phyloP scores from a whole-genome alignment of 257 asterid species.

The Parsonsia alboflavescens region DNA sequence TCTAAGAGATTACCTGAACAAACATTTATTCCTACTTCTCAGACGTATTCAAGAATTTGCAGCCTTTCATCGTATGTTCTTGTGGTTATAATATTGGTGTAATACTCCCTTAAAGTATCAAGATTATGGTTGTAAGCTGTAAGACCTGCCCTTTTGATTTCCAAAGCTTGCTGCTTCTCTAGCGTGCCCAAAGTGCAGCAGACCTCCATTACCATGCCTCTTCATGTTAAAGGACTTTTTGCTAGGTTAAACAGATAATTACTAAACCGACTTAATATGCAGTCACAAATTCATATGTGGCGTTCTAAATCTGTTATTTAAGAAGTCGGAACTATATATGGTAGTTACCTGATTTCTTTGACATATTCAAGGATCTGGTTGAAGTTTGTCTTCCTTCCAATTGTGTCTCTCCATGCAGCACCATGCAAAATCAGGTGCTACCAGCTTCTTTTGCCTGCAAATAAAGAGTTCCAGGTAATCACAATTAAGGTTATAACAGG shows the following conservation, averaged over 20 bases:
- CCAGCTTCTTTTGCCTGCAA: conserved; percentile 98
- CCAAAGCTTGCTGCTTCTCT: conserved; percentile 94
- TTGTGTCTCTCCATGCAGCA: conserved; percentile 98
- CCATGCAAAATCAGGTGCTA: conserved; percentile 98
- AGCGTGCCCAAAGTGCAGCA: conserved; percentile 97
- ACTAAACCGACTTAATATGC: neutral
- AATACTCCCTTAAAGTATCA: conserved; percentile 92
- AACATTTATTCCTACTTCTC: conserved; percentile 54
- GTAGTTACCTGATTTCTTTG: conserved; percentile 73
- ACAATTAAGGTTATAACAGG: neutral
- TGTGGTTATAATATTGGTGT: conserved; percentile 77
- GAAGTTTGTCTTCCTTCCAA: conserved; percentile 96
- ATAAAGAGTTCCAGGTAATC: conserved; percentile 8
- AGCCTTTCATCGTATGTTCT: too few species aligned
- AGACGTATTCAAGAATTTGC: conserved; percentile 53
- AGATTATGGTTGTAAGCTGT: conserved; percentile 97
- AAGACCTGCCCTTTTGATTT: conserved; percentile 86
- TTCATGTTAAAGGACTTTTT: conserved; percentile 23
- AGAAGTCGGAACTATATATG: neutral
- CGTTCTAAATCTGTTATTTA: neutral
- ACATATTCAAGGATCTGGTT: conserved; percentile 82
- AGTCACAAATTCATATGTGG: neutral
- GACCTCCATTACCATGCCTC: conserved; percentile 99
- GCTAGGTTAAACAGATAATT: conserved; percentile 11
- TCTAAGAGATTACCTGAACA: conserved; percentile 41